phyloP scores from a whole-genome alignment of 1,139 yeast genomes.

The Scheffersomyces parashehatae region DNA sequence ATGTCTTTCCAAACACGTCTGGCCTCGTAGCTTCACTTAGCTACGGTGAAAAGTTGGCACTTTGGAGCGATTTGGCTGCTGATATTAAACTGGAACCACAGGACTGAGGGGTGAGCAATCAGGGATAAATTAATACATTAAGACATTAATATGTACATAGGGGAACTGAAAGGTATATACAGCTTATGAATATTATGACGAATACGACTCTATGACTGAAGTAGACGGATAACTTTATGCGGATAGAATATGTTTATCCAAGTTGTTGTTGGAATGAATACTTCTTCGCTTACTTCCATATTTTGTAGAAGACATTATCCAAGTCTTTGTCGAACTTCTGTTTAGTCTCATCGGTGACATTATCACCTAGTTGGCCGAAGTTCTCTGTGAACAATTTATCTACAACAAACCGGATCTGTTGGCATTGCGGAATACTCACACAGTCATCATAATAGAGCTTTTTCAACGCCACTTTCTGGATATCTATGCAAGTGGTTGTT shows the following conservation, averaged over 20 bases:
- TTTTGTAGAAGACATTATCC: slow-evolving; percentile 31
- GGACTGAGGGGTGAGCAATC: background rate
- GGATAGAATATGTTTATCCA: background rate
- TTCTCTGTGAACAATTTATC: slow-evolving; percentile 40
- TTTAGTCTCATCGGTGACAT: slow-evolving; percentile 26
- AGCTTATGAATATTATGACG: too few species aligned
- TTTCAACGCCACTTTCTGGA: slow-evolving; percentile 38
- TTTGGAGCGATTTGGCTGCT: slow-evolving; percentile 47
- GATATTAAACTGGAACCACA: slow-evolving; percentile 8
- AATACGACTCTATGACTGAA: background rate
- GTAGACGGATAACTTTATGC: background rate
- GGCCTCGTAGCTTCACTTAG: slow-evolving; percentile 65
- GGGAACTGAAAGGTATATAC: background rate
- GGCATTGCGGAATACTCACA: slow-evolving; percentile 39
- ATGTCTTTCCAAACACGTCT: slow-evolving; percentile 74
- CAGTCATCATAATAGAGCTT: slow-evolving; percentile 42
- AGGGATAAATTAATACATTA: slow-evolving; percentile 1
- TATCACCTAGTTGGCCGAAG: slow-evolving; percentile 43
- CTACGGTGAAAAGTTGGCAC: slow-evolving; percentile 41
- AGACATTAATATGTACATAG: slow-evolving; percentile 1
- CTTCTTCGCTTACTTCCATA: slow-evolving; percentile 31
- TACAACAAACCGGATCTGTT: slow-evolving; percentile 35
- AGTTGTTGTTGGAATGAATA: background rate
- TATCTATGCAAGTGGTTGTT: slow-evolving; percentile 32
- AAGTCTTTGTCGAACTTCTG: slow-evolving; percentile 31